Evolutionary conservation across 176 grass and related monocot species (phyloP).

Genomic region (Phoenix roebelenii): DNA sequence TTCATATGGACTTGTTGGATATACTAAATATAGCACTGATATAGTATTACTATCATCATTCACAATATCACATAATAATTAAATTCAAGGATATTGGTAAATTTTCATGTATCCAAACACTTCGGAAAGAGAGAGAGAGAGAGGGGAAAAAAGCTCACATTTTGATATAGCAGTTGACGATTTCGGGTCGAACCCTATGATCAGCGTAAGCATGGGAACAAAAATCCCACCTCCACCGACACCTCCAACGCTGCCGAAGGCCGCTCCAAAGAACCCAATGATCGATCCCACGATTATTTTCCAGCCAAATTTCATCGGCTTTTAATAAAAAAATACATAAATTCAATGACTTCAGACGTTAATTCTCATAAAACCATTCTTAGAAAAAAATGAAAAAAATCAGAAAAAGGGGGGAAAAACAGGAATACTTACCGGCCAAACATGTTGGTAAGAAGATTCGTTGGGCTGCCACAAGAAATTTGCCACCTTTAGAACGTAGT

Average conservation of each 20-base stretch:
- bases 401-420: background rate
- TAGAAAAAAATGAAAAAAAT: background rate
- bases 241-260: conserved; percentile 24
- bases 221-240: conserved; percentile 24
- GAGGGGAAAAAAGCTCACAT: conserved; percentile 4
- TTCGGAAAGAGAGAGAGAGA: no score
- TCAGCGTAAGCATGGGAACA: conserved; percentile 26
- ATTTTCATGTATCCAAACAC: background rate
- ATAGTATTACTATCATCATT: no score
- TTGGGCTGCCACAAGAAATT: conserved; percentile 2
- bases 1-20: no score
- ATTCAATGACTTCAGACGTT: background rate
- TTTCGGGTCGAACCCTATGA: conserved; percentile 25
- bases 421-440: conserved; percentile 12
- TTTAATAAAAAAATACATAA: conserved; percentile 1
- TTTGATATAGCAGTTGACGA: conserved; percentile 24
- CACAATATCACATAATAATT: no score
- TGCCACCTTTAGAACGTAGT: background rate
- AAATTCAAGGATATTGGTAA: no score
- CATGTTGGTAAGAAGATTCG: conserved; percentile 19
- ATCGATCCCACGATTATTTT: conserved; percentile 16
- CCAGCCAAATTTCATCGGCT: conserved; percentile 27
- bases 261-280: conserved; percentile 17
- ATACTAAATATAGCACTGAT: no score
- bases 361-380: background rate